Evolutionary conservation across 2,329 filamentous ascomycete species (phyloP), one percentile per base, ranked within the genome.

Genomic region (Fusarium longipes): DNA sequence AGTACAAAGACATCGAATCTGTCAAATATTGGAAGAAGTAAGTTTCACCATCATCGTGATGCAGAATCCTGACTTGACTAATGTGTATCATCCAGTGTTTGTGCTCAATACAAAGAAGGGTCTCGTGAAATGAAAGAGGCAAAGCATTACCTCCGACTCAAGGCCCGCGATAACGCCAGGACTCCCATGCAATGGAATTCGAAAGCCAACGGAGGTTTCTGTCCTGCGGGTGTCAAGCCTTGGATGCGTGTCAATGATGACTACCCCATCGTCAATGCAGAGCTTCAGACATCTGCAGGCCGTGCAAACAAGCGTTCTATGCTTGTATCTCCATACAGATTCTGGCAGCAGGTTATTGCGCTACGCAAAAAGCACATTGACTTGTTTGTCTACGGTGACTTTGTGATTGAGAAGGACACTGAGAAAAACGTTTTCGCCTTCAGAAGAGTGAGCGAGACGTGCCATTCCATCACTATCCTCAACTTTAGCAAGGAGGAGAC

Each of bases 171-270:
- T 68, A 88, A 92, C 72, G 83, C 84, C 1, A 82, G 90, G 22
- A 84, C 88, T 1, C 89, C 89, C 0, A 86, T 92, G 68, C 87
- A 90, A 61, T 92, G 89, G 90, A 79, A 75, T 32, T 68, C 65
- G 29, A 67, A 64, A 36, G 72, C 72, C 36, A 72, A 73, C 55
- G 76, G 75, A 8, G 77, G 77, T 11, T 79, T 78, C 64, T 77
- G 76, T 0, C 74, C 76, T 36, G 61, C 77, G 0, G 79, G 77
- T 1, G 81, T 72, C 42, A 73, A 76, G 61, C 70, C 76, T 1
- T 78, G 76, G 76, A 78, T 77, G 76, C 76, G 76, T 42, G 48
- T 71, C 1, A 75, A 77, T n/a, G 73, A 75, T 1, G 50, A 77
- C 6, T 74, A 74, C 4, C 27, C 30, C 10, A 57, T 74, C 24